Conservation (phyloP, 257 asterid species). For the Solanum rostratum region DNA sequence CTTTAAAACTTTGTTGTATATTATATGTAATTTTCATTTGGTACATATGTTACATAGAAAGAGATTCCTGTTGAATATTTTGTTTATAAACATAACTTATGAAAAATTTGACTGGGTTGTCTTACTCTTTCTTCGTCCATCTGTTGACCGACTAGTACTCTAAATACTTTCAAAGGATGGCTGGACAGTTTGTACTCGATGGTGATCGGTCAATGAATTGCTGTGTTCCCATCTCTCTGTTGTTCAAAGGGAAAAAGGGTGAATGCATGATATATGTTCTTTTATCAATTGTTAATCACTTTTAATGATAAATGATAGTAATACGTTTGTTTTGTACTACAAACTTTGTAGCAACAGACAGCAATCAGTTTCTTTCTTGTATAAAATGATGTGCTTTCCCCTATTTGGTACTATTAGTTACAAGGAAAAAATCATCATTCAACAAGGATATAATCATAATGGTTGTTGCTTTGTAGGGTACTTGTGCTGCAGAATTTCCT, state of each 20-base stretch:
- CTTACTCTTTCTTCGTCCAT: background rate
- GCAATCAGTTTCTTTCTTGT: background rate
- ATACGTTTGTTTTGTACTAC: background rate
- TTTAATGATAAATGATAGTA: background rate
- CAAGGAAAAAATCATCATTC: background rate
- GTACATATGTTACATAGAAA: slow-evolving; percentile 15
- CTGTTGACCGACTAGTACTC: background rate
- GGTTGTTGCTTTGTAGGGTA: background rate
- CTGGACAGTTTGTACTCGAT: background rate
- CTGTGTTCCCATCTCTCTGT: background rate
- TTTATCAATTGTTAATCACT: background rate
- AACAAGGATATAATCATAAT: background rate
- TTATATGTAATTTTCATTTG: slow-evolving; percentile 25
- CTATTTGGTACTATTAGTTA: background rate
- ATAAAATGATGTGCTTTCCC: background rate
- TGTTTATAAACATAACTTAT: slow-evolving; percentile 13
- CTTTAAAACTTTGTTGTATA: slow-evolving; percentile 37
- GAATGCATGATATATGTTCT: background rate
- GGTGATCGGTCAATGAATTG: background rate
- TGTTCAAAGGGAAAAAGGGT: background rate
- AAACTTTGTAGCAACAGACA: background rate
- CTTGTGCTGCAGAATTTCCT: background rate
- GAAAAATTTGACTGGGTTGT: background rate
- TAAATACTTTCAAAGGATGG: background rate
- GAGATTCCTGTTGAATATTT: slow-evolving; percentile 1